Conservation (phyloP, 306 rosid species). For the Lotus japonicus region DNA sequence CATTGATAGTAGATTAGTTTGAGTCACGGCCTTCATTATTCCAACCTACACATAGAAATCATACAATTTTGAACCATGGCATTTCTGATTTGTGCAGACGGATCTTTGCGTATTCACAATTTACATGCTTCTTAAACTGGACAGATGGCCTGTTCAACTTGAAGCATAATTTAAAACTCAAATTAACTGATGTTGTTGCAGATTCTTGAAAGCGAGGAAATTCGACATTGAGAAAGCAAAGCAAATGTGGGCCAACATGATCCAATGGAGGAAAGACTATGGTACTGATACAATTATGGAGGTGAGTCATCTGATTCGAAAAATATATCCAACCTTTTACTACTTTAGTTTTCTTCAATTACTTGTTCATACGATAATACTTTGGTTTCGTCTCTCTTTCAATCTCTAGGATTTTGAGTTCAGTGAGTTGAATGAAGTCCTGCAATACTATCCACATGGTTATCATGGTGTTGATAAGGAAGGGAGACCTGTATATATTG, state of each 20-base stretch:
- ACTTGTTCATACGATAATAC: not conserved
- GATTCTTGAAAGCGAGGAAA: slow-evolving; percentile 92
- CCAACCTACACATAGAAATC: not conserved
- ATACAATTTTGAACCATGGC: not conserved
- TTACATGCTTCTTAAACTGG: not conserved
- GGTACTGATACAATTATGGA: slow-evolving; percentile 82
- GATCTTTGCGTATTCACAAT: not conserved
- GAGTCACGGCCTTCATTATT: not conserved
- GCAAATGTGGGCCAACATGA: slow-evolving; percentile 89
- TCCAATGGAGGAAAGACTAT: slow-evolving; percentile 86
- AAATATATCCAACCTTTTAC: not conserved
- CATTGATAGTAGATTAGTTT: not conserved
- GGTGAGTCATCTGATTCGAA: slow-evolving; percentile 31
- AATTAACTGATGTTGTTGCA: slow-evolving; percentile 27
- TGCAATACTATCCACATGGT: slow-evolving; percentile 76
- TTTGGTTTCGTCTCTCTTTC: slow-evolving; percentile 6
- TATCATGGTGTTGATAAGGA: slow-evolving; percentile 92
- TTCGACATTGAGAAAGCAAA: slow-evolving; percentile 85
- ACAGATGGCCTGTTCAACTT: slow-evolving; percentile 9
- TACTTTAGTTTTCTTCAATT: not conserved
- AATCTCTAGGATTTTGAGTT: slow-evolving; percentile 71
- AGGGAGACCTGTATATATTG: slow-evolving; percentile 86
- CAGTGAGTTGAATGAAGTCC: slow-evolving; percentile 64
- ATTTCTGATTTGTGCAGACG: not conserved
- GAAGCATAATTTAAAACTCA: not conserved